A percentile compares a stretch with the other conserved stretches of the same genome.
phyloP scores from a whole-genome alignment of 768 basidiomycete species.

The Suillus paluster region DNA sequence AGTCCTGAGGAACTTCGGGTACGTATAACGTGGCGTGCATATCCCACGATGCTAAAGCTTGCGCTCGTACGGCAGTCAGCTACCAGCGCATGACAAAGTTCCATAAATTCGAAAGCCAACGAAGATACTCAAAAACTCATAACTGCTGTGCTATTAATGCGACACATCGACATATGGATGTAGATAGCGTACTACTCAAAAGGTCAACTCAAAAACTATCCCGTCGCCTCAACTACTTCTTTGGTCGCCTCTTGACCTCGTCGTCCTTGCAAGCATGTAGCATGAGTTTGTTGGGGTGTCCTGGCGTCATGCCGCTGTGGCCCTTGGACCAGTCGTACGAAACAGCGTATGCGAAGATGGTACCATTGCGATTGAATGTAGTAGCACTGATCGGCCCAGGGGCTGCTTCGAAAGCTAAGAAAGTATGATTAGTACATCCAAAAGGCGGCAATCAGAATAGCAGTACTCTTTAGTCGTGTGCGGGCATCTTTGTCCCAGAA shows the following conservation, averaged over 20 bases:
- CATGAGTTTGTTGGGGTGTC: conserved; percentile 78
- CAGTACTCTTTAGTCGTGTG: conserved; percentile 86
- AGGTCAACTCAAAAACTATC: not conserved
- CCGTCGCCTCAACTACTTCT: conserved; percentile 26
- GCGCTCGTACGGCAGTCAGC: not conserved
- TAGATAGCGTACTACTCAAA: conserved; percentile 9
- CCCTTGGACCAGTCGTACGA: conserved; percentile 97
- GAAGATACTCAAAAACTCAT: not conserved
- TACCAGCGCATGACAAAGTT: not conserved
- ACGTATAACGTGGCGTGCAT: too few relatives aligned
- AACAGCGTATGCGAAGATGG: conserved; percentile 89
- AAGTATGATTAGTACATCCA: conserved; percentile 5
- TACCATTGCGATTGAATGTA: conserved; percentile 86
- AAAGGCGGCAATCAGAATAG: not conserved
- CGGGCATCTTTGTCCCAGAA: conserved; percentile 96
- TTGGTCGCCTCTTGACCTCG: conserved; percentile 72
- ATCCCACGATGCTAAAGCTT: not conserved
- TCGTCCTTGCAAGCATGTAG: conserved; percentile 87
- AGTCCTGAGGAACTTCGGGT: too few relatives aligned
- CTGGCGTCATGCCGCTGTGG: conserved; percentile 79
- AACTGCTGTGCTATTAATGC: conserved; percentile 11
- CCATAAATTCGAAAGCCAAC: not conserved
- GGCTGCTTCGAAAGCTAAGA: conserved; percentile 69
- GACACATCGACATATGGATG: conserved; percentile 6
- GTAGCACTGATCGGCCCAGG: conserved; percentile 81